Conservation (phyloP, 2,329 filamentous ascomycete species). For the Ophiocordyceps camponoti-rufipedis region DNA sequence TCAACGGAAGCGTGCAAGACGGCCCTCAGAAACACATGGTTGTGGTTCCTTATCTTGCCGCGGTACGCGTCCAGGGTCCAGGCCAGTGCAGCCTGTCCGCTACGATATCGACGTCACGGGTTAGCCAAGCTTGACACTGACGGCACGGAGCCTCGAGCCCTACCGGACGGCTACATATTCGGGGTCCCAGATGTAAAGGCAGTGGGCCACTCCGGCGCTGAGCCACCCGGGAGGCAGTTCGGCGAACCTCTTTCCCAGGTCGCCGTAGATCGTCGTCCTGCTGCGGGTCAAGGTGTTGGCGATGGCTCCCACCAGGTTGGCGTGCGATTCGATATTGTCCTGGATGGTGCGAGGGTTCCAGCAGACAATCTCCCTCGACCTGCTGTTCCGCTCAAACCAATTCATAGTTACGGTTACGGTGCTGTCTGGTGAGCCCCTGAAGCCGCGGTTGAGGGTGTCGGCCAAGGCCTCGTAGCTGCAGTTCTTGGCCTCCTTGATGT, state of each 20-base stretch:
- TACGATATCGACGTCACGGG: not conserved
- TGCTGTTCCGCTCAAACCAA: not conserved
- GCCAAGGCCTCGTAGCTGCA: not conserved
- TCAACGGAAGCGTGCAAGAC: not conserved
- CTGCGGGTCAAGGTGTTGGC: not conserved
- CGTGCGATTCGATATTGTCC: not conserved
- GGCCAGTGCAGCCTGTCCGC: not conserved
- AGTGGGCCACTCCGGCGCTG: not conserved
- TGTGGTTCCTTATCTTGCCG: not conserved
- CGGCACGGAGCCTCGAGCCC: not conserved
- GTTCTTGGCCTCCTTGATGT: not conserved
- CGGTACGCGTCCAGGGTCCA: not conserved
- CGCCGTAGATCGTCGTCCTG: not conserved
- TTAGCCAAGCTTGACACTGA: not conserved
- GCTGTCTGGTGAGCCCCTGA: not conserved
- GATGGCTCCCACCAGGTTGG: not conserved
- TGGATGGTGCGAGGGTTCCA: not conserved
- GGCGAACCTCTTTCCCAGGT: not conserved
- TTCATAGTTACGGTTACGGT: not conserved
- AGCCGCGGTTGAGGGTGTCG: not conserved
- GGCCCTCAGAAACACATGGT: not conserved
- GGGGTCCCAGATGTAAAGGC: not conserved
- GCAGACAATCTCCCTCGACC: not conserved
- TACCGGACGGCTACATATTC: not conserved
- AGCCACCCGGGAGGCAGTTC: not conserved